Conservation (phyloP, 495 filamentous ascomycete species). For the Hypoxylon crocopeplum region DNA sequence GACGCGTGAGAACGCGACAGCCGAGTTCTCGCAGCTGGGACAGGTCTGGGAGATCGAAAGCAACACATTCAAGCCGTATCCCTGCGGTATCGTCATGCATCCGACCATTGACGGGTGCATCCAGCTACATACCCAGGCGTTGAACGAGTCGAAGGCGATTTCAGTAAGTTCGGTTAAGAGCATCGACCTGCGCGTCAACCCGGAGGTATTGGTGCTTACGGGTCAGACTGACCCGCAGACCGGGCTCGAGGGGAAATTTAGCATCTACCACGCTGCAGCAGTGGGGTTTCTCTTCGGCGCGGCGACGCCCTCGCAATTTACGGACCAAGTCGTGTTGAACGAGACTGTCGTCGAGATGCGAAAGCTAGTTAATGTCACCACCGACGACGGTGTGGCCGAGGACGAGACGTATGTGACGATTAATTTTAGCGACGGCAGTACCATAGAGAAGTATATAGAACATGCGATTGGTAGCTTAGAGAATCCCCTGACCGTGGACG, state of each 20-base stretch:
- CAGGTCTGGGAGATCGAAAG: slow-evolving; percentile 57
- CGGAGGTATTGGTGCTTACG: slow-evolving; percentile 60
- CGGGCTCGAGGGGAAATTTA: slow-evolving; percentile 62
- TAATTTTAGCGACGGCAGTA: slow-evolving; percentile 42
- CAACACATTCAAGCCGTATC: slow-evolving; percentile 64
- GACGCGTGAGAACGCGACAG: slow-evolving; percentile 43
- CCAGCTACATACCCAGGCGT: slow-evolving; percentile 50
- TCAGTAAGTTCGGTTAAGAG: slow-evolving; percentile 40
- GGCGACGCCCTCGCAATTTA: slow-evolving; percentile 57
- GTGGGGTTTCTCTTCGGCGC: slow-evolving; percentile 58
- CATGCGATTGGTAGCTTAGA: slow-evolving; percentile 61
- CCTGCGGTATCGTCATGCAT: slow-evolving; percentile 65
- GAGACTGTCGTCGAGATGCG: slow-evolving; percentile 46
- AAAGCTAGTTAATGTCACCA: slow-evolving; percentile 50
- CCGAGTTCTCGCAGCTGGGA: slow-evolving; percentile 44
- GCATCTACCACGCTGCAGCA: slow-evolving; percentile 59
- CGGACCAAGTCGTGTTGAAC: slow-evolving; percentile 52
- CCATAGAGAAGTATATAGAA: slow-evolving; percentile 52
- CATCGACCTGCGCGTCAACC: slow-evolving; percentile 53
- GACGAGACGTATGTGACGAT: slow-evolving; percentile 54
- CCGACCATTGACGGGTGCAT: slow-evolving; percentile 60
- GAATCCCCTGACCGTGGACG: slow-evolving; percentile 52
- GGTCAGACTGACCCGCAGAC: slow-evolving; percentile 57
- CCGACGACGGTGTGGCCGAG: slow-evolving; percentile 46
- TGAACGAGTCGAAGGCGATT: slow-evolving; percentile 34